Evolutionary conservation across 192 early-diverging fungal genomes (phyloP), one percentile per base, ranked within the genome.

Genomic region (Cladochytrium replicatum): DNA sequence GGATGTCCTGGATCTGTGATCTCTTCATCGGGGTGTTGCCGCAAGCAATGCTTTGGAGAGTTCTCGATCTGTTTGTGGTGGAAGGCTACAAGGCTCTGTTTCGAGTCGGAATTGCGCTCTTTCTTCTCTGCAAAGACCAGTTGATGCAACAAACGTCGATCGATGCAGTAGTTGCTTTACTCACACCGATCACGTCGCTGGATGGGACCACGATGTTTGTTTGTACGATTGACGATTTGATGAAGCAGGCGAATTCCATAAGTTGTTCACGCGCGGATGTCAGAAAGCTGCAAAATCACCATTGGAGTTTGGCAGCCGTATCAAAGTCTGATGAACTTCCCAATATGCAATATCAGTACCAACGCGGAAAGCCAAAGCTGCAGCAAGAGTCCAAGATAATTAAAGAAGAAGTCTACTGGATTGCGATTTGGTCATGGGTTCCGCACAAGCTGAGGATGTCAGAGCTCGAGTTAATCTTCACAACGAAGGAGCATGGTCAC

Each of bases 391-490:
- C 28, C 4, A 50, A 41, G 30, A 55, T 43, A 13, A 53, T 70
- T 30, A 17, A 66, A 31, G 64, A 66, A 28, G 60, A 66, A 37
- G n/a, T n/a, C n/a, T 52, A 67, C 41, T 70, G 68, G 68, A 55
- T 63, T 13, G 63, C 61, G 22, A 39, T 70, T 11, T 71, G 69
- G 69, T 50, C 51, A 4, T 69, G 66, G 69, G 61, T 71, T n/a
- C 69, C 69, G 6, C 61, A 60, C 13, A 32, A 40, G 26, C 42
- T 58, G 56, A 41, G 66, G 11, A 42, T 65, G 9, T 45, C 41
- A n/a, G 57, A 49, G 8, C 51, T 71, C 21, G 69, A 60, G 44
- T 32, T 69, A 42, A 26, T 63, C n/a, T 71, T 71, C 41, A 65
- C 69, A 17, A 71, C 69, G 4, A 48, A 50, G 19, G 58, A 66